Conservation (phyloP, 257 asterid species). For the Przewalskia tangutica region DNA sequence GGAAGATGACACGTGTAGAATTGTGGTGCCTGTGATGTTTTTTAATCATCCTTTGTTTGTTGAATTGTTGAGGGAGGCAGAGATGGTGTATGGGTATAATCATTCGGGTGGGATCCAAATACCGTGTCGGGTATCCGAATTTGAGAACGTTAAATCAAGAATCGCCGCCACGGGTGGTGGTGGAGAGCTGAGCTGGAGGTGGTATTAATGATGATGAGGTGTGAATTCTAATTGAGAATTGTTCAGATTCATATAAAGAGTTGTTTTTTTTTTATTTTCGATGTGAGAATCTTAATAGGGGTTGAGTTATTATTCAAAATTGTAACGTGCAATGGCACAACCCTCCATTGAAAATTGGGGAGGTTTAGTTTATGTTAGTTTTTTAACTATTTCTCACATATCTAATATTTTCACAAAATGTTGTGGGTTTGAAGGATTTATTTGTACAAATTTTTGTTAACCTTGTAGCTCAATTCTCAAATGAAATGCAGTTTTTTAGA, state of each 20-base stretch:
- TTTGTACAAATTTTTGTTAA: background rate
- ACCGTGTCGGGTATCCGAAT: slow-evolving; percentile 48
- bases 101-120: slow-evolving; percentile 63
- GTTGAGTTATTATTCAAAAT: background rate
- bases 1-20: slow-evolving; percentile 39
- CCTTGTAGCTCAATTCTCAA: background rate
- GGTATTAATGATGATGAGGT: background rate
- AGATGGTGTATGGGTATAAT: slow-evolving; percentile 44
- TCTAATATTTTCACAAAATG: too few relatives aligned
- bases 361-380: background rate
- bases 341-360: background rate
- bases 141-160: slow-evolving; percentile 43
- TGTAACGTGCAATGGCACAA: background rate
- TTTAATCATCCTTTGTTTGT: slow-evolving; percentile 60
- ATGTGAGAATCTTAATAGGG: too few relatives aligned
- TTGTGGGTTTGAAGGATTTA: background rate
- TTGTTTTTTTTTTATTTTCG: too few relatives aligned
- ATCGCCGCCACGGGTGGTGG: slow-evolving; percentile 40
- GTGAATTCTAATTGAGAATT: too few relatives aligned
- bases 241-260: too few relatives aligned
- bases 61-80: slow-evolving; percentile 45
- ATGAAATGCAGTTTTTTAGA: background rate
- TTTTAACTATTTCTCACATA: too few relatives aligned
- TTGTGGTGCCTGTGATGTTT: slow-evolving; percentile 55
- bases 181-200: slow-evolving; percentile 19